Percentiles rank a stretch among this genome's conserved stretches.
phyloP scores from a whole-genome alignment of 2,329 filamentous ascomycete genomes.

The Mycocentrospora acerina region DNA sequence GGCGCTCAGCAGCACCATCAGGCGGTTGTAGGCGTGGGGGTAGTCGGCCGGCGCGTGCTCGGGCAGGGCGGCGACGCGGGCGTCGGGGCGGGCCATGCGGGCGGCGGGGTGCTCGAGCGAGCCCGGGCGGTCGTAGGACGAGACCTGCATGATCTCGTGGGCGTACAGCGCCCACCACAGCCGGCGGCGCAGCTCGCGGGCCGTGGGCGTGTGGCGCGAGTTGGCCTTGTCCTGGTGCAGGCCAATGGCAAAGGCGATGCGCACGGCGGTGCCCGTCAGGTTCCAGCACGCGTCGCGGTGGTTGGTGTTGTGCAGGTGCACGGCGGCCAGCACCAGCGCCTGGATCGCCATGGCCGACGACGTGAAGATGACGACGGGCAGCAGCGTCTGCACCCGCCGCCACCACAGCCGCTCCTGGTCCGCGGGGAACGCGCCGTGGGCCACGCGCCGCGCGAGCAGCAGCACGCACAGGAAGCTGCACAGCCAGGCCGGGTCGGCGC shows the following conservation, averaged over 20 bases:
- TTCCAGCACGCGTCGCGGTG: slow-evolving; percentile 49
- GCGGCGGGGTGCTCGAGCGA: slow-evolving; percentile 44
- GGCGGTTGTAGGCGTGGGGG: slow-evolving; percentile 40
- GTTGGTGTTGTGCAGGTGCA: slow-evolving; percentile 50
- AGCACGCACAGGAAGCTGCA: slow-evolving; percentile 47
- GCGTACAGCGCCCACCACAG: slow-evolving; percentile 57
- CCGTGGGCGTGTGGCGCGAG: slow-evolving; percentile 36
- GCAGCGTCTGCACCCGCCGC: slow-evolving; percentile 43
- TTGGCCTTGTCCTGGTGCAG: slow-evolving; percentile 47
- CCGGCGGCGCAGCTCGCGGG: slow-evolving; percentile 50
- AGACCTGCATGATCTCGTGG: slow-evolving; percentile 51
- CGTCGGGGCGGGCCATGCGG: slow-evolving; percentile 40
- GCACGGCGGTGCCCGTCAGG: slow-evolving; percentile 46
- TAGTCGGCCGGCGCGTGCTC: slow-evolving; percentile 40
- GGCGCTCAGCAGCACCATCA: slow-evolving; percentile 41
- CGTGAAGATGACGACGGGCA: slow-evolving; percentile 47
- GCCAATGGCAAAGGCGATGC: slow-evolving; percentile 49
- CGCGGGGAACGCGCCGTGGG: slow-evolving; percentile 34
- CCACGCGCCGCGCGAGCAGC: slow-evolving; percentile 42
- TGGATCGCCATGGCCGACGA: slow-evolving; percentile 47
- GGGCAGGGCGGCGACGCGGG: slow-evolving; percentile 38
- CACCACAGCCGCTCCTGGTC: slow-evolving; percentile 47
- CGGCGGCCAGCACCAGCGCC: slow-evolving; percentile 45
- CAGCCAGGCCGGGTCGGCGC: slow-evolving; percentile 45
- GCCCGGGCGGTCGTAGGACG: slow-evolving; percentile 48